Evolutionary conservation across 768 basidiomycete genomes (phyloP).

Genomic region (Trametes maxima): DNA sequence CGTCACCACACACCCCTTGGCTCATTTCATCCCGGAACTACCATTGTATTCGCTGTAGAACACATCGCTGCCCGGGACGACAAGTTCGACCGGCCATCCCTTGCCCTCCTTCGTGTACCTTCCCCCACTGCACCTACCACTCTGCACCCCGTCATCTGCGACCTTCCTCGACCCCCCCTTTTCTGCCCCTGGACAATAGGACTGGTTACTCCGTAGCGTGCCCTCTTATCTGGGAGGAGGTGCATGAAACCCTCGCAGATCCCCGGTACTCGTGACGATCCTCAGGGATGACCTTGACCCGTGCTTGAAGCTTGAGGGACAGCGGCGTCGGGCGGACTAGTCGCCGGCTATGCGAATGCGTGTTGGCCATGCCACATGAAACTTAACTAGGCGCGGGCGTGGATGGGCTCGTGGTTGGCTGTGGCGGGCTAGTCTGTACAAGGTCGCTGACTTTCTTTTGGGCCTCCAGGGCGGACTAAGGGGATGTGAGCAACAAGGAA

Average conservation of each 20-base stretch:
- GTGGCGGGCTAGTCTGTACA: conserved; percentile 44
- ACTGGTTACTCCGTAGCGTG: background rate
- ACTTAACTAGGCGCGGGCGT: conserved; percentile 31
- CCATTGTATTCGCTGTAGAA: conserved; percentile 19
- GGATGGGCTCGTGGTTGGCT: conserved; percentile 31
- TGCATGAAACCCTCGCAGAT: background rate
- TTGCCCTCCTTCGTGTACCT: too few relatives aligned
- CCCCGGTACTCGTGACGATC: too few relatives aligned
- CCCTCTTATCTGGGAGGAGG: conserved; percentile 2
- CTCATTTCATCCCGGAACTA: conserved; percentile 12
- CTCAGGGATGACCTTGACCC: background rate
- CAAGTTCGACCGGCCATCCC: too few relatives aligned
- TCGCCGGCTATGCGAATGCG: background rate
- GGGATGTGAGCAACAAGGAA: background rate
- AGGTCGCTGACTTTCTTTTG: conserved; percentile 78
- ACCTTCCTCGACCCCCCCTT: too few relatives aligned
- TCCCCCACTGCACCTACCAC: too few relatives aligned
- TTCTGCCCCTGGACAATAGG: background rate
- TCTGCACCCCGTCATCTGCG: too few relatives aligned
- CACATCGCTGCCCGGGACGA: background rate
- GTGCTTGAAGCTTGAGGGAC: background rate
- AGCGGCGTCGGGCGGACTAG: background rate
- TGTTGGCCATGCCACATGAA: background rate
- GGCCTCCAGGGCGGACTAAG: conserved; percentile 67
- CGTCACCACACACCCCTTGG: background rate